Evolutionary conservation across 192 early-diverging fungal genomes (phyloP), one percentile per base, ranked within the genome.

Genomic region (Allomyces javanicus): DNA sequence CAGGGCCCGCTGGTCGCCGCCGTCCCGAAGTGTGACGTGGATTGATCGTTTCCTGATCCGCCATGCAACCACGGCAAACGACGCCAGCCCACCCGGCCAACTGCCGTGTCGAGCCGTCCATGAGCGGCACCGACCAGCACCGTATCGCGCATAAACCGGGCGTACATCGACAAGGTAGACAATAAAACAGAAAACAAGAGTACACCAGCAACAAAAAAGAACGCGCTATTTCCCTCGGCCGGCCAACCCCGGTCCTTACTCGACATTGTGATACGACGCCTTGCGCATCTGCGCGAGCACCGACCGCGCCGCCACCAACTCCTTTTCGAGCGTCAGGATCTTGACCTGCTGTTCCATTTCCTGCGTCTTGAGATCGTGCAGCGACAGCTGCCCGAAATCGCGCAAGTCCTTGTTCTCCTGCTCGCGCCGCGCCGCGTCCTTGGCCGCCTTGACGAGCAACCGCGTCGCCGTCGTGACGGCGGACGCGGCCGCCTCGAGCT

Each of bases 301-400:
- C 67, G 88, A 84, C 66, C 94, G 76, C 24, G 96, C 94, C 65
- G 86, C 77, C 25, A 79, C 81, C 65, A 99, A 76, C 63, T 93
- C 92, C 69, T 93, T 90, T 74, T 99, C 96, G 25, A 97, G 78
- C 76, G 95, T 90, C 69, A 97, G 78, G 64, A 99, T 94, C 76
- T 86, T 81, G 44, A 99, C 96, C 75, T 99, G 94, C 75, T 95
- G 94, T 68, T 94, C 89, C 96, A 97, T 99, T 74, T 97, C 94
- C 70, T 85, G 83, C 69, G 88, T 87, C 78, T 96, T 95, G 75
- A 93, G 89, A 74, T 99, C 92, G 75, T 94, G 89, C 24, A 86
- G 83, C 64, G 85, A 85, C 78, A 99, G 78, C 67, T 81, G 77
- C 64, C 82, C 81, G 65, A 81, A 88, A 66, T 90, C 83, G 23